Base-by-base conservation (phyloP, 2,329 filamentous ascomycete genomes). In the Aspergillus fumigatus region DNA sequence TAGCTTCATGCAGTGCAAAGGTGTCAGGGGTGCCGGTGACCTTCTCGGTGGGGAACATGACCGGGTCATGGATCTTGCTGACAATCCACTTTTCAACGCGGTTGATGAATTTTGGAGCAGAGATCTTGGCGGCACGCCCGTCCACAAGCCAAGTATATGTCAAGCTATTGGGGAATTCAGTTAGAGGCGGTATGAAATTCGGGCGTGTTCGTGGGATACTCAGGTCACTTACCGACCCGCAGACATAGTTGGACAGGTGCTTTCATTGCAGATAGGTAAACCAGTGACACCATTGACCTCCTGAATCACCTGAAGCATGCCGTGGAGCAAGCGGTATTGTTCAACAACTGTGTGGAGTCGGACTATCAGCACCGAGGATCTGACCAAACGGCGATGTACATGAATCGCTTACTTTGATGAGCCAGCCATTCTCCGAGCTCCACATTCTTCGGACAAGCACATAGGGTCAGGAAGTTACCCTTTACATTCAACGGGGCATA, bases 81-180 rank as follows among this genome's bases (percentile, higher is more conserved):
- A 90, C 89, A 71, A 97, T 96, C 92, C 93, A 97, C 69, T 93
- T 90, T 77, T 97, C 92, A 73, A 97, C 95, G 26, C 96, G 85
- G 64, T 90, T 91, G 77, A 97, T 94, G 77, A 97, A 97, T 74
- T 95, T 92, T 60, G 87, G 87, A 6, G 93, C 93, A 3, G 93
- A 92, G 45, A 97, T 88, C 75, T 96, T 93, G 62, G 96, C 92
- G 10, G 93, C 92, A 70, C 88, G 86, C 67, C 90, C 87, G 63
- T 88, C 87, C 75, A 97, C 95, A 54, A 97, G 84, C 93, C 93
- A 97, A 50, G 92, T 97, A 74, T 96, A 97, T 26, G 91, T 96
- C 75, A 96, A 88, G 67, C 94, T 95, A 48, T 48, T 49, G 21
- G 64, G 56, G 23, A 26, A 43, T 55, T 43, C 54, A 26, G 60